These are phyloP conservation scores for Polymyxa betae DNA, from an alignment of 208 protist genomes.

Conservation along the genomic window DNA sequence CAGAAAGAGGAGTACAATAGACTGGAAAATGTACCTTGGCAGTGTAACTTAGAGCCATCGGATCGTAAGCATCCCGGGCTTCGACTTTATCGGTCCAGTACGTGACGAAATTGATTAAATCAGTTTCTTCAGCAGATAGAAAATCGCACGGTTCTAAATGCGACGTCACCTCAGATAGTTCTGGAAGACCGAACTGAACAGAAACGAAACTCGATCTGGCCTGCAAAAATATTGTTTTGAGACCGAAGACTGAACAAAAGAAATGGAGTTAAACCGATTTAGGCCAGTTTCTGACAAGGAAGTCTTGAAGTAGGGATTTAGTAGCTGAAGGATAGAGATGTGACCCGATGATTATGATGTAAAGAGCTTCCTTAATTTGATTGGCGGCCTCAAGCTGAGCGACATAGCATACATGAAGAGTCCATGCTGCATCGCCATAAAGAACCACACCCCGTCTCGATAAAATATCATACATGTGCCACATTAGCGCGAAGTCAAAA, in stretches of 20 bases:
- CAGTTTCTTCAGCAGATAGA: not conserved
- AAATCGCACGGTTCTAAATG: not conserved
- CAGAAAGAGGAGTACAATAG: not conserved
- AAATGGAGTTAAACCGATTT: not conserved
- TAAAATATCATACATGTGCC: not conserved
- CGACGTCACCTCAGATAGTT: not conserved
- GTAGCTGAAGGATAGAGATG: not conserved
- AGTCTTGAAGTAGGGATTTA: not conserved
- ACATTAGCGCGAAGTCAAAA: not conserved
- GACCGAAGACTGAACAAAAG: not conserved
- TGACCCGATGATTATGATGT: not conserved
- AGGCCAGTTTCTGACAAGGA: not conserved
- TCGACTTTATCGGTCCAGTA: not conserved
- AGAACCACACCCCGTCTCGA: not conserved
- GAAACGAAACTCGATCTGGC: not conserved
- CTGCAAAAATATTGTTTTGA: not conserved
- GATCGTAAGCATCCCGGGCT: not conserved
- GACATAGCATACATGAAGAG: not conserved
- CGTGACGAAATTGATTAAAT: not conserved
- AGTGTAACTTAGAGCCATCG: not conserved
- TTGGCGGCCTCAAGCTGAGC: not conserved
- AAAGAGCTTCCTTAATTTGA: not conserved
- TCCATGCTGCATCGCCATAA: not conserved
- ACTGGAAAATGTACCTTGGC: slow-evolving; percentile 10
- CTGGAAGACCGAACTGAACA: not conserved